A percentile compares a stretch with the other conserved stretches of the same genome.
Evolutionary conservation across 2,329 filamentous ascomycete species (phyloP).

Genomic region (Sarocladium kiliense): DNA sequence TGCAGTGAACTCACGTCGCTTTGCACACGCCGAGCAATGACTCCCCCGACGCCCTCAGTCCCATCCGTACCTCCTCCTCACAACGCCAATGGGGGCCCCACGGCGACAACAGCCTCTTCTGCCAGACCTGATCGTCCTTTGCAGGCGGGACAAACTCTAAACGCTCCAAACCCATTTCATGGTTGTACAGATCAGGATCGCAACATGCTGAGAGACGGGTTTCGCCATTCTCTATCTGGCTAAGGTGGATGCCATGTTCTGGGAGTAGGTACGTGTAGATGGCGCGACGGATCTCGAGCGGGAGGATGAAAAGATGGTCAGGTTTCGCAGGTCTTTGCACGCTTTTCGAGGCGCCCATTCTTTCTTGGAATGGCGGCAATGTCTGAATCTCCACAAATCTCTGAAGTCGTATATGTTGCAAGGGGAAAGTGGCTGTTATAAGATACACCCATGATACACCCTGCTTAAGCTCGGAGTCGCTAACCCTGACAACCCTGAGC

Average conservation of each 20-base stretch:
- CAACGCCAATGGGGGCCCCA: conserved; percentile 1
- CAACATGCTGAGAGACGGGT: neutral
- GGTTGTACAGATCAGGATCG: neutral
- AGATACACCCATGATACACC: no score
- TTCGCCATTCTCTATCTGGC: neutral
- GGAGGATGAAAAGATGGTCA: neutral
- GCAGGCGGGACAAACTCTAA: neutral
- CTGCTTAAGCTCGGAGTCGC: no score
- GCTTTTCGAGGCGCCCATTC: neutral
- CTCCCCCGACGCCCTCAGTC: neutral
- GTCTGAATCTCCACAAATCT: no score
- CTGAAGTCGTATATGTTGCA: no score
- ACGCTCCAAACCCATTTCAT: neutral
- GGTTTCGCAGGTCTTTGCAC: neutral
- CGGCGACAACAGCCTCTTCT: neutral
- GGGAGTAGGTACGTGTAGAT: neutral
- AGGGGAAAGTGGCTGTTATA: no score
- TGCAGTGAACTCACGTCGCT: neutral
- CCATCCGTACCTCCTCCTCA: neutral
- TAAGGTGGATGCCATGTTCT: neutral
- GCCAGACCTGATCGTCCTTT: neutral
- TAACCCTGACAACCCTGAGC: neutral
- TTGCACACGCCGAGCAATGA: neutral
- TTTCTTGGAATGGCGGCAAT: neutral
- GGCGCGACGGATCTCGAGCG: neutral